Base-by-base conservation (phyloP, 2,329 filamentous ascomycete species). In the Alternaria sp. region DNA sequence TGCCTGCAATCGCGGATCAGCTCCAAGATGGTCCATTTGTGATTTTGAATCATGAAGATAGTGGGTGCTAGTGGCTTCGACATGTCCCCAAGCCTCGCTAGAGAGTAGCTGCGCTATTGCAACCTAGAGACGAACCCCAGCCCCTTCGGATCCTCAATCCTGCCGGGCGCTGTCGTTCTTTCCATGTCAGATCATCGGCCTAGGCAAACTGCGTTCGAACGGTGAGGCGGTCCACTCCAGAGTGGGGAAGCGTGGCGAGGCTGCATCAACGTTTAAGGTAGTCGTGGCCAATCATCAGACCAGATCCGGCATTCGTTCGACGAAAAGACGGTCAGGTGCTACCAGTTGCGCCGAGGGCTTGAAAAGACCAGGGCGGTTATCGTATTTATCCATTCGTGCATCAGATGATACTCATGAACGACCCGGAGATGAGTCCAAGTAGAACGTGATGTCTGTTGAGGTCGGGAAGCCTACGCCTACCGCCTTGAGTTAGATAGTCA, bases 391-490 rank as follows among this genome's bases (percentile, higher is more conserved):
- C 56, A 67, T 71, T 62, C 61, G 61, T 50, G 64, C 60, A 68
- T 76, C 77, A 78, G 71, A 77, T 79, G 76, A 79, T 69, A 53
- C 65, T 44, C 23, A 53, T 25, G 37, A 56, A 63, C 43, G 15
- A 55, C 57, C 18, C 25, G 37, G 49, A 56, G 63, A 64, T 70
- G 64, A 67, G 69, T 71, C 61, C 62, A 55, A 49, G 46, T 58
- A 56, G 30, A 63, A 46, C 55, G 55, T 30, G 49, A 55, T 51
- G 37, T 54, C 53, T 57, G 45, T 53, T 56, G 60, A 47, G 23
- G 21, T 28, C 30, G 41, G 45, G 18, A 41, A 47, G 45, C 43
- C 45, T 33, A 60, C 53, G 55, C 57, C 26, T 55, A 33, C 30
- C 33, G 49, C 44, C 49, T 44, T 49, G 20, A 33, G 44, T 59